Evolutionary conservation across 108 stramenopile genomes (phyloP), one percentile per base, ranked within the genome.

Genomic region (Fragilaria crotonensis): DNA sequence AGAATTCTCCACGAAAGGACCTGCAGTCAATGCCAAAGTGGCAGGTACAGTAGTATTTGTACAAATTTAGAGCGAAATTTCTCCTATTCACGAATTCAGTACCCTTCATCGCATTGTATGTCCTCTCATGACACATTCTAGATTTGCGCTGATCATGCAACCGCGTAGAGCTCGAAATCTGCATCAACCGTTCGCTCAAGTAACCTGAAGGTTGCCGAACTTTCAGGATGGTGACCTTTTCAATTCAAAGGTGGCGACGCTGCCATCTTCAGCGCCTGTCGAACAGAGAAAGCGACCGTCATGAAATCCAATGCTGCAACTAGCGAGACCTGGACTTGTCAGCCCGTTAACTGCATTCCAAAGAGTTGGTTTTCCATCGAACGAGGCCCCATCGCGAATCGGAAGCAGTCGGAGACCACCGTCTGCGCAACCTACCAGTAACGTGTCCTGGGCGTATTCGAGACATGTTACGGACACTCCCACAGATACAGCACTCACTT

Each of bases 211-310:
- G n/a, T n/a, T n/a, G n/a, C n/a, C n/a, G n/a, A n/a, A n/a, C n/a
- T n/a, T n/a, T n/a, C n/a, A n/a, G n/a, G n/a, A n/a, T n/a, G n/a
- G n/a, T n/a, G 36, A 41, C 36, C 61, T 45, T 59, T 79, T 78
- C 28, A 84, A 50, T 70, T 80, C 77, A 58, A 80, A 84, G 18
- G 80, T 33, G 2, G 79, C 81, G 25, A 85, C 72, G 58, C 67
- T 81, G 21, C 78, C 75, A 57, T 82, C 91, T 54, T 71, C 81
- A 19, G 70, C 77, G 25, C 69, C 78, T 7, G 73, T 89, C 33
- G 78, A 76, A 57, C 77, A 81, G 50, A 78, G 61, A 51, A 71
- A 78, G 29, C 64, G 56, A 2, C 22, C 30, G 29, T 63, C 33
- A 68, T 68, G 19, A 52, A 57, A 26, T 62, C 67, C 46, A 5